Conservation (phyloP, 2,329 filamentous ascomycete genomes). For the Coleophoma eucalyptorum region DNA sequence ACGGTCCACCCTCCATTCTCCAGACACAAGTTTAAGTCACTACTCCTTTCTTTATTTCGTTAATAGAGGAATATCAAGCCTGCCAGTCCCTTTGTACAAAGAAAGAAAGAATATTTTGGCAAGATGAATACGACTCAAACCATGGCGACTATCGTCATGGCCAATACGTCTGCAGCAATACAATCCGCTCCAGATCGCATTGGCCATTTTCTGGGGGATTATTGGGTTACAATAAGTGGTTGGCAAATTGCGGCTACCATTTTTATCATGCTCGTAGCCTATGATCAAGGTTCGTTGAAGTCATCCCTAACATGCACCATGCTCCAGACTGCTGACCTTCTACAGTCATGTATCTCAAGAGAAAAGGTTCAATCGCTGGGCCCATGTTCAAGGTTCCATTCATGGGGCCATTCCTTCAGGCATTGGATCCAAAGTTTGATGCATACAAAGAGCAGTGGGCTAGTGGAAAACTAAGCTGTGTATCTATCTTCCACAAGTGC, state of each 20-base stretch:
- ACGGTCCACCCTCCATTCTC: too few species aligned
- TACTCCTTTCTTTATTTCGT: too few species aligned
- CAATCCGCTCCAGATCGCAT: neutral
- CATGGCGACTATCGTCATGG: neutral
- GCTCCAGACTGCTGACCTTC: neutral
- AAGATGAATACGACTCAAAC: neutral
- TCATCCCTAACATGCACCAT: neutral
- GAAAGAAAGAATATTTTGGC: too few species aligned
- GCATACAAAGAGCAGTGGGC: slow-evolving; percentile 74
- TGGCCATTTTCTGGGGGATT: neutral
- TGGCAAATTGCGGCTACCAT: slow-evolving; percentile 30
- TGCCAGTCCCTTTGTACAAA: too few species aligned
- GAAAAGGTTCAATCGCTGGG: slow-evolving; percentile 60
- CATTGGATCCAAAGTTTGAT: slow-evolving; percentile 69
- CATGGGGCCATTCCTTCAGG: slow-evolving; percentile 74
- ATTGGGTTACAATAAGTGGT: slow-evolving; percentile 1
- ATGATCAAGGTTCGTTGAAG: slow-evolving; percentile 33
- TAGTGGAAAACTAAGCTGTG: slow-evolving; percentile 74
- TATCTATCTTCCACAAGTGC: slow-evolving; percentile 83
- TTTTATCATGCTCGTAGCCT: slow-evolving; percentile 29
- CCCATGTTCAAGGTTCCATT: slow-evolving; percentile 62
- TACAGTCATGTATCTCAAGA: slow-evolving; percentile 55
- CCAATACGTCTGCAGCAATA: neutral
- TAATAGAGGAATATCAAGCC: too few species aligned
- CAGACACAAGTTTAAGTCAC: too few species aligned